Conservation (phyloP, 257 asterid genomes). For the Scutellaria minor region DNA sequence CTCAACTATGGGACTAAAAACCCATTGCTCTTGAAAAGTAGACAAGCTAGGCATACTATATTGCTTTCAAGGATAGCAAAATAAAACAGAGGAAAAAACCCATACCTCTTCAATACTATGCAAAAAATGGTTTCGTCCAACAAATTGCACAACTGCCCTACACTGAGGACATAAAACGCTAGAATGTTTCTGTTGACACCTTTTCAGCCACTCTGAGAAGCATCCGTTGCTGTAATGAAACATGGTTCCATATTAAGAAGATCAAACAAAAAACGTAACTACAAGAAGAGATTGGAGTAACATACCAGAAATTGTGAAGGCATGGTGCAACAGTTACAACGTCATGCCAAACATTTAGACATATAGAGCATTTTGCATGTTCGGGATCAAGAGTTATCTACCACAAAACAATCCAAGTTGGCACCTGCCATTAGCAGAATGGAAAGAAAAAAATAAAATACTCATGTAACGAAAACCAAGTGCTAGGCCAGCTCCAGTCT, state of each 20-base stretch:
- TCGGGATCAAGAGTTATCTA: slow-evolving; percentile 81
- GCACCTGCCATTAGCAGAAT: slow-evolving; percentile 23
- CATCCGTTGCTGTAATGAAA: slow-evolving; percentile 83
- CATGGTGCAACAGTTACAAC: slow-evolving; percentile 97
- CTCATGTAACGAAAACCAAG: slow-evolving; percentile 7
- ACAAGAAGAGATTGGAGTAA: slow-evolving; percentile 30
- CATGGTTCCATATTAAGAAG: slow-evolving; percentile 20
- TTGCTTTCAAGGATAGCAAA: not conserved
- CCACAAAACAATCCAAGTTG: slow-evolving; percentile 30
- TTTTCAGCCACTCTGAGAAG: slow-evolving; percentile 98
- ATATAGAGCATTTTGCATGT: slow-evolving; percentile 88
- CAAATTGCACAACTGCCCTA: slow-evolving; percentile 90
- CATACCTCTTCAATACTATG: slow-evolving; percentile 91
- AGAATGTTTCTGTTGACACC: slow-evolving; percentile 74
- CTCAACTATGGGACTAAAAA: slow-evolving; percentile 23
- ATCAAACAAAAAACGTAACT: slow-evolving; percentile 3
- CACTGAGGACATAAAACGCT: slow-evolving; percentile 89
- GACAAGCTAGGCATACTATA: slow-evolving; percentile 15
- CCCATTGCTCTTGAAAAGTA: slow-evolving; percentile 11
- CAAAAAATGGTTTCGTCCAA: slow-evolving; percentile 90
- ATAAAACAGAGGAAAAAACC: not conserved
- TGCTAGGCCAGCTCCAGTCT: slow-evolving; percentile 20
- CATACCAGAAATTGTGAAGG: slow-evolving; percentile 95
- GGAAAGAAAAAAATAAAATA: not conserved
- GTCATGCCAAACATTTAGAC: slow-evolving; percentile 92